Percentiles rank a stretch among this genome's conserved stretches.
Evolutionary conservation across 2,329 filamentous ascomycete species (phyloP).

Genomic region (Setomelanomma holmii): DNA sequence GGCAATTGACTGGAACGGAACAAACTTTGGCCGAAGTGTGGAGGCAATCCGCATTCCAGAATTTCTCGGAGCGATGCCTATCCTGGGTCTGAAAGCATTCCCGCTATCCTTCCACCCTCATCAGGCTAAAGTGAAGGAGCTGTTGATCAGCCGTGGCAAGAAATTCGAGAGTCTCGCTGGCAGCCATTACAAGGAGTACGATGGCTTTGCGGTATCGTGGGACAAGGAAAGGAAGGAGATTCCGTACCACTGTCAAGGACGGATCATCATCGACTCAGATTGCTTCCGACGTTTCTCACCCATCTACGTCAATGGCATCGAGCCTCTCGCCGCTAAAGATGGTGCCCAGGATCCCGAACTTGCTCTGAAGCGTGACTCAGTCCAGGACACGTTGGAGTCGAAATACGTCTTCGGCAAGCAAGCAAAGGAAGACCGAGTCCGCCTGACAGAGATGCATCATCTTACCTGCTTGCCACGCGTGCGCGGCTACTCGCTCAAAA

Average conservation of each 20-base stretch:
- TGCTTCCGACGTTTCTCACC: conserved; percentile 54
- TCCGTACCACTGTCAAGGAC: conserved; percentile 71
- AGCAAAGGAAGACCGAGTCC: conserved; percentile 49
- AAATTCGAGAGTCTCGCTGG: conserved; percentile 79
- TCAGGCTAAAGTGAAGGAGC: conserved; percentile 65
- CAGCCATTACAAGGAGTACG: conserved; percentile 78
- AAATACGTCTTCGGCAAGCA: conserved; percentile 25
- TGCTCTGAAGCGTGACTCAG: conserved; percentile 50
- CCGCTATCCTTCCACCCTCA: conserved; percentile 81
- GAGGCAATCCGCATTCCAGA: conserved; percentile 28
- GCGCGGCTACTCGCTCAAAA: conserved; percentile 82
- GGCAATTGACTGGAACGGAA: conserved; percentile 44
- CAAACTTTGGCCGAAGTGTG: conserved; percentile 31
- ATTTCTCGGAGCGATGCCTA: conserved; percentile 81
- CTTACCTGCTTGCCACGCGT: conserved; percentile 82
- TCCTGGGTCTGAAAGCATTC: conserved; percentile 76
- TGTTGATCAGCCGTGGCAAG: conserved; percentile 79
- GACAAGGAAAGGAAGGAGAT: conserved; percentile 28
- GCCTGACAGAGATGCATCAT: conserved; percentile 81
- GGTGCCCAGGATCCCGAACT: conserved; percentile 16
- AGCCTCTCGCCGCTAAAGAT: conserved; percentile 27
- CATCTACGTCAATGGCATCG: conserved; percentile 37
- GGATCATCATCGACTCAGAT: conserved; percentile 82
- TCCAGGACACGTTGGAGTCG: conserved; percentile 12
- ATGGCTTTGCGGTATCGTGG: conserved; percentile 65